Conservation (phyloP, 2,329 filamentous ascomycete species). For the Talaromyces sp. region DNA sequence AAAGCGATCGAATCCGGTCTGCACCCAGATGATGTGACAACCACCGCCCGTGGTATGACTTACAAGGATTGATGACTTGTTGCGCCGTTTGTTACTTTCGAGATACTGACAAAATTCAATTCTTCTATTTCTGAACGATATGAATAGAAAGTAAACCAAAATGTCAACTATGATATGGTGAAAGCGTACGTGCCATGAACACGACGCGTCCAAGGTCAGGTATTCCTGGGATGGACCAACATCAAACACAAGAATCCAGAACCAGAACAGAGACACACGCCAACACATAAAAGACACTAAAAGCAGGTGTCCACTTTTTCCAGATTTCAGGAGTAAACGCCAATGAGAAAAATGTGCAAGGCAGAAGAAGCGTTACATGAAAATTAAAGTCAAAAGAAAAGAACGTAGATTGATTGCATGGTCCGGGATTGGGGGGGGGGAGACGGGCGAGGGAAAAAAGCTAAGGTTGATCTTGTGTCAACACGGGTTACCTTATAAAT, state of each 20-base stretch:
- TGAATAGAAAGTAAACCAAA: neutral
- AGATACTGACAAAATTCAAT: neutral
- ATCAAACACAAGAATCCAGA: conserved; percentile 11
- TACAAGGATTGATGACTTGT: neutral
- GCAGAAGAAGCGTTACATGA: neutral
- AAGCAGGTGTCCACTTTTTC: neutral
- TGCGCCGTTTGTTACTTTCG: neutral
- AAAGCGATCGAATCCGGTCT: neutral
- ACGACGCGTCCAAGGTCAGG: conserved; percentile 7
- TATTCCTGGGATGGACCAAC: conserved; percentile 5
- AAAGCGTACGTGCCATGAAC: conserved; percentile 2
- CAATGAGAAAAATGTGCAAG: conserved; percentile 11
- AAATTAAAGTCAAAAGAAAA: neutral
- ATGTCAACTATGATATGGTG: neutral
- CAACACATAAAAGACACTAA: neutral
- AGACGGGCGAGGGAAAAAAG: conserved; percentile 4
- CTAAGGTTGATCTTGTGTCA: conserved; percentile 40
- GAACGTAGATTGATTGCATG: conserved; percentile 5
- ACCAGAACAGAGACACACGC: conserved; percentile 10
- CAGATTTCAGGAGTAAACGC: neutral
- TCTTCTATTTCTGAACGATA: neutral
- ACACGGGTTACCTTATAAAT: conserved; percentile 43
- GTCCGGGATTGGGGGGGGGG: neutral
- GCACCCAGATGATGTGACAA: conserved; percentile 3
- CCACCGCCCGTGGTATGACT: neutral